Conservation (phyloP, 2,329 filamentous ascomycete genomes). For the Alternaria consortialis region DNA sequence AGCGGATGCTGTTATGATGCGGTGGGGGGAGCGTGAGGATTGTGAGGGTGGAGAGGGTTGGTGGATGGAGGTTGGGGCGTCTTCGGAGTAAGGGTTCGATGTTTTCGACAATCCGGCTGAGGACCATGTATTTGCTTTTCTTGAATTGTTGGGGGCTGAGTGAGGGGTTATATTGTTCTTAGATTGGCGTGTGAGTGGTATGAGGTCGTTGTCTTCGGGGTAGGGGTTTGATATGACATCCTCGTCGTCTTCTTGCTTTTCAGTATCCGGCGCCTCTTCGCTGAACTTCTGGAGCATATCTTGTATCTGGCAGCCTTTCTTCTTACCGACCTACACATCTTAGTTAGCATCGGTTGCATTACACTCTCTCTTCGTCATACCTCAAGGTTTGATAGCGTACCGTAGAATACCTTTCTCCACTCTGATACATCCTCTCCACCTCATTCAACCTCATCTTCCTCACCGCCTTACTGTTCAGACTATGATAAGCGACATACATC, state of each 20-base stretch:
- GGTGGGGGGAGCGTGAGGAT: not conserved
- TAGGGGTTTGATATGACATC: constrained; percentile 5
- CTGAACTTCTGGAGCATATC: not conserved
- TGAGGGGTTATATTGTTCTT: not conserved
- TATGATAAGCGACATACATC: constrained; percentile 6
- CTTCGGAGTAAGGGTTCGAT: constrained; percentile 5
- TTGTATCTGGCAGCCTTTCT: not conserved
- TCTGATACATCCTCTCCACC: constrained; percentile 2
- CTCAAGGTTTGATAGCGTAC: constrained; percentile 1
- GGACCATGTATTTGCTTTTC: not conserved
- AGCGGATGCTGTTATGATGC: constrained; percentile 1
- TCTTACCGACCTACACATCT: not conserved
- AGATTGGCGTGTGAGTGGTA: not conserved
- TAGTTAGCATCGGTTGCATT: not conserved
- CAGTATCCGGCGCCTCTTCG: not conserved
- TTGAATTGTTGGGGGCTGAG: not conserved
- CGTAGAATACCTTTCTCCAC: constrained; percentile 6
- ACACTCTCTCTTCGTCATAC: not conserved
- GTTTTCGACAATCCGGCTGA: not conserved
- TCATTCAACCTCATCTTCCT: not conserved
- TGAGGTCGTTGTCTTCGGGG: constrained; percentile 8
- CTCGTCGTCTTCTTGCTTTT: not conserved
- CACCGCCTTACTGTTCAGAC: not conserved
- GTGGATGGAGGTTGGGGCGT: constrained; percentile 5
- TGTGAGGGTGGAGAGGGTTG: constrained; percentile 9